Base-by-base conservation (phyloP, 208 protist genomes). In the Wallacemonas sp. region DNA sequence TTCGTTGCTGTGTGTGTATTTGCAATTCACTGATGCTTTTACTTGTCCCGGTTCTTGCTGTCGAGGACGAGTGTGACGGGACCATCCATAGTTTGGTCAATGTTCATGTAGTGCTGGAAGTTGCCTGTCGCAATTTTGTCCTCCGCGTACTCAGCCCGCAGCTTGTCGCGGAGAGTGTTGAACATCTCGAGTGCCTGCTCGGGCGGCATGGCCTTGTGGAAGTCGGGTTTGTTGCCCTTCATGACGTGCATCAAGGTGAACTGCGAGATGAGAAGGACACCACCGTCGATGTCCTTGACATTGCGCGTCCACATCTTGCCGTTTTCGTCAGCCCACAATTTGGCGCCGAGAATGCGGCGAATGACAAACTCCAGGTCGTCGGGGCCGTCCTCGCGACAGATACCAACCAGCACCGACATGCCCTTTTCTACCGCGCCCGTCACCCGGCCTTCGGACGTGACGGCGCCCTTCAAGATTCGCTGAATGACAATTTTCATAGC, bases 221-320 rank as follows among this genome's bases (percentile, higher is more conserved):
- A 97, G 71, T 97, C 93, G 3, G 89, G 89, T 55, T 94, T 96
- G 54, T 79, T 93, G 36, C 93, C 93, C 61, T 96, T 96, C 62
- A 96, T 80, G 26, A 87, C 78, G 61, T 93, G 84, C 73, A 84
- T 92, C 22, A 97, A 70, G 36, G 93, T 97, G 65, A 97, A 97
- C 71, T 97, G 93, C 19, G 87, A 94, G 34, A 97, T 81, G 33
- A 97, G 78, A 13, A 97, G 67, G 21, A 97, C 69, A 22, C 74
- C 87, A 13, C 89, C 91, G 29, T 94, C 63, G 57, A 95, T 91
- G 8, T 97, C 87, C 37, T 68, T 85, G 8, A 97, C 79, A 63
- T 85, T 89, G 34, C 73, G 71, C 33, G 58, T 76, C 92, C 92
- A 97, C 54, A 62, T 73, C 68, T 95, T 94, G 12, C 69, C 78